A percentile compares a stretch with the other conserved stretches of the same genome.
phyloP scores from a whole-genome alignment of 805 yeast species.

The Ogataea zsoltii region DNA sequence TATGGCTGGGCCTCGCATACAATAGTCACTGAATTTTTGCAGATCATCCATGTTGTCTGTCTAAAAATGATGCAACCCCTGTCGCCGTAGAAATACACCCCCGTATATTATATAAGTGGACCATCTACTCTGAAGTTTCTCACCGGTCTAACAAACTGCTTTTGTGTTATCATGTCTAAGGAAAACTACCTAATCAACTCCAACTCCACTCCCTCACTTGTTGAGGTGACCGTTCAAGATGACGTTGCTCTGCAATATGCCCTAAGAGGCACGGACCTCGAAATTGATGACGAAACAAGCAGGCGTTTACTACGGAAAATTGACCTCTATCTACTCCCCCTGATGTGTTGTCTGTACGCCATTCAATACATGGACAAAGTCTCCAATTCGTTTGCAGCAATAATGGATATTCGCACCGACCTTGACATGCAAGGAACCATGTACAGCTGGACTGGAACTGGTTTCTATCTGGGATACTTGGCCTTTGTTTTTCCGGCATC shows the following conservation, averaged over 20 bases:
- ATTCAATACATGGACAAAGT: constrained; percentile 27
- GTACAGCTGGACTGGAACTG: constrained; percentile 51
- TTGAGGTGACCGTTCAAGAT: too few relatives aligned
- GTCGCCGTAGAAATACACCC: too few relatives aligned
- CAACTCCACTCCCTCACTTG: too few relatives aligned
- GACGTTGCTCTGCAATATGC: constrained; percentile 36
- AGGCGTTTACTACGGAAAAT: constrained; percentile 19
- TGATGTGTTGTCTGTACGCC: constrained; percentile 21
- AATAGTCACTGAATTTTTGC: too few relatives aligned
- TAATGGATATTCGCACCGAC: constrained; percentile 48
- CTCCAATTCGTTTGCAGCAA: constrained; percentile 32
- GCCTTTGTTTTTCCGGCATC: constrained; percentile 43
- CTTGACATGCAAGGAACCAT: constrained; percentile 46
- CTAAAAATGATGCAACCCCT: too few relatives aligned
- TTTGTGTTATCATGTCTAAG: too few relatives aligned
- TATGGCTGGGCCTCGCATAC: too few relatives aligned
- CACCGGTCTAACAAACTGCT: too few relatives aligned
- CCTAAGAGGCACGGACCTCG: constrained; percentile 11
- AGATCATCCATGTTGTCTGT: too few relatives aligned
- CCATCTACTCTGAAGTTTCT: too few relatives aligned
- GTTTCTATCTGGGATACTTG: constrained; percentile 52
- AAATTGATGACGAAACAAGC: constrained; percentile 15
- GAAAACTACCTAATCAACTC: too few relatives aligned
- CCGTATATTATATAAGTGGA: too few relatives aligned
- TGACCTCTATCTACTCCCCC: constrained; percentile 23